Evolutionary conservation across 202 grass and related monocot genomes (phyloP).

Genomic region (Miscanthus sacchariflorus): DNA sequence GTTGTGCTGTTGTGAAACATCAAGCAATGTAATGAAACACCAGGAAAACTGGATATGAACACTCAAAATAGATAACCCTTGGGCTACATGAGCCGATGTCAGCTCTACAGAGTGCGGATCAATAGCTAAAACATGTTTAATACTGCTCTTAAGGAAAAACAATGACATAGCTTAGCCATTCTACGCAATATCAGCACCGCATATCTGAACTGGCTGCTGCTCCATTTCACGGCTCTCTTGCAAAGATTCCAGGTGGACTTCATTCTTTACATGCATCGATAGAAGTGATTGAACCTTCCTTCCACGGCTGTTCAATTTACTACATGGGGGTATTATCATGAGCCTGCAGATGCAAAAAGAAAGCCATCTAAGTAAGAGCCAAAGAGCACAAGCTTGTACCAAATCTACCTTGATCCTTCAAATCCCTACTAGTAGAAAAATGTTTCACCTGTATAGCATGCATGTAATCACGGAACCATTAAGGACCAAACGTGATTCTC

Average conservation of each 20-base stretch:
- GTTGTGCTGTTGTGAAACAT: not conserved
- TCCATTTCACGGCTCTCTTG: not conserved
- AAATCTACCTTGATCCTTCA: constrained; percentile 6
- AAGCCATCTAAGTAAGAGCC: not conserved
- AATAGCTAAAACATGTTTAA: not conserved
- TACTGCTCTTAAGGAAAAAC: not conserved
- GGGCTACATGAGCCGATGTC: not conserved
- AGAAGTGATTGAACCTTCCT: not conserved
- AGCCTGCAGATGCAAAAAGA: not conserved
- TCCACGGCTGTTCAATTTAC: not conserved
- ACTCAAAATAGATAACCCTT: too few relatives aligned
- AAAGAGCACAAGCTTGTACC: constrained; percentile 2
- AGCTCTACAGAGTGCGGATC: not conserved
- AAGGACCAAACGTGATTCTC: constrained; percentile 88
- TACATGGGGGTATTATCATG: not conserved
- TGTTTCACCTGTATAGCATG: not conserved
- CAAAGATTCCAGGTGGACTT: not conserved
- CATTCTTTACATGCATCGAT: not conserved
- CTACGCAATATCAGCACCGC: not conserved
- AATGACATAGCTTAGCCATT: not conserved
- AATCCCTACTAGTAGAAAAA: not conserved
- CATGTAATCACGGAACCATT: not conserved
- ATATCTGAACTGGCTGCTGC: not conserved
- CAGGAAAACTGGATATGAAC: not conserved
- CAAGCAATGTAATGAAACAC: too few relatives aligned